Conservation (phyloP, 2,329 filamentous ascomycete genomes). For the Cercospora sp. region DNA sequence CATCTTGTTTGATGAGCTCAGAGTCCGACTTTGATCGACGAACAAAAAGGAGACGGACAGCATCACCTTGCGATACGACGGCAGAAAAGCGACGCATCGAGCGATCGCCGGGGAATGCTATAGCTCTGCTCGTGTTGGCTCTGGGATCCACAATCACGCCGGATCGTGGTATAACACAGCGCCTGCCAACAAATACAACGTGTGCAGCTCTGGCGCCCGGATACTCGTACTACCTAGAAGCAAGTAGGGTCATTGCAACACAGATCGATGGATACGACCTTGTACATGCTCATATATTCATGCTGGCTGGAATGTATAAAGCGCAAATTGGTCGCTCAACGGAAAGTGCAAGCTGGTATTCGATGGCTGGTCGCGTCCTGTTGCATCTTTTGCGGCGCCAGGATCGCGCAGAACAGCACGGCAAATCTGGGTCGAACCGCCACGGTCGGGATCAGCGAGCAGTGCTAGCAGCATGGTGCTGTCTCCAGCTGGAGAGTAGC, state of each 20-base stretch:
- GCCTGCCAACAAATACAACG: slow-evolving; percentile 31
- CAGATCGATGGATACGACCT: slow-evolving; percentile 74
- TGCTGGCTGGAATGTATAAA: slow-evolving; percentile 82
- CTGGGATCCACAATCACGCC: slow-evolving; percentile 63
- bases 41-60: background rate
- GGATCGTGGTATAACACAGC: slow-evolving; percentile 33
- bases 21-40: background rate
- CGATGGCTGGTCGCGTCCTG: slow-evolving; percentile 57
- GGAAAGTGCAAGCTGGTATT: slow-evolving; percentile 73
- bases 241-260: slow-evolving; percentile 78
- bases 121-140: slow-evolving; percentile 77
- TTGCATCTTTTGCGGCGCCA: slow-evolving; percentile 58
- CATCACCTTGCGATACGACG: background rate
- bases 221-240: slow-evolving; percentile 79
- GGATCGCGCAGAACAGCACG: background rate
- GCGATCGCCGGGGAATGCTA: slow-evolving; percentile 69
- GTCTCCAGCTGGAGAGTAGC: background rate
- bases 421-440: background rate
- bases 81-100: slow-evolving; percentile 39
- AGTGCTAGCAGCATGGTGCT: background rate
- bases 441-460: background rate
- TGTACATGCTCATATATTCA: slow-evolving; percentile 76
- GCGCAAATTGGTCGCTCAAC: slow-evolving; percentile 80
- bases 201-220: slow-evolving; percentile 56
- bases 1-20: background rate